Base-by-base conservation (phyloP, 495 filamentous ascomycete genomes). In the Aspergillus panamensis region DNA sequence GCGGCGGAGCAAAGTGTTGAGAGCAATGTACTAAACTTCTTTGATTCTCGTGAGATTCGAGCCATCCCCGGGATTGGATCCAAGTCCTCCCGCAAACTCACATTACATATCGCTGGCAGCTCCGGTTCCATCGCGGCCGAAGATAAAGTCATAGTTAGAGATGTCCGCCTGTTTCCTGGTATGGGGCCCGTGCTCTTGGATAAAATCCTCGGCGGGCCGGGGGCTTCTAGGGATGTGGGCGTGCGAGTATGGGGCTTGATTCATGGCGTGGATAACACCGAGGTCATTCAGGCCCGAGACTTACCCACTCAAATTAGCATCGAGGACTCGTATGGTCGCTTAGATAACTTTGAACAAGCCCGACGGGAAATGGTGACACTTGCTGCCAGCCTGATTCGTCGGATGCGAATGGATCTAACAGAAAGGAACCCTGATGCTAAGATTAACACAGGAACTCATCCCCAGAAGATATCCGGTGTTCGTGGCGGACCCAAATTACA, bases 241-340 rank as follows among this genome's bases (percentile, higher is more conserved):
- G 60, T 63, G 39, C 86, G 84, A 58, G 73, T 96, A 77, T 82
- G 94, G 83, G 64, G 84, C 75, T 76, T 97, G 81, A 80, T 98
- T 79, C 87, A 96, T 85, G 73, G 77, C 33, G 73, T 79, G 49
- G 80, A 81, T 55, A 71, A 74, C 53, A 75, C 80, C 8, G 84
- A 88, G 42, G 91, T 97, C 16, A 78, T 81, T 17, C 79, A 85
- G 59, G 88, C 86, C 2, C 81, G 84, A 61, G 84, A 83, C 39
- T 69, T 96, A 13, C 93, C 93, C 0, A 84, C 84, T 12, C 92
- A 96, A 69, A 96, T 97, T 68, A 92, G 89, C 70, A 95, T 97
- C 58, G 93, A 97, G 66, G 91, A 97, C 68, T 90, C 89, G 6
- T 97, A 94, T 66, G 77, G 79, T 48, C 82, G 83, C 1, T 75